Percentiles rank a stretch among this genome's conserved stretches.
Evolutionary conservation across 306 rosid genomes (phyloP).

Genomic region (Vigna mungo): DNA sequence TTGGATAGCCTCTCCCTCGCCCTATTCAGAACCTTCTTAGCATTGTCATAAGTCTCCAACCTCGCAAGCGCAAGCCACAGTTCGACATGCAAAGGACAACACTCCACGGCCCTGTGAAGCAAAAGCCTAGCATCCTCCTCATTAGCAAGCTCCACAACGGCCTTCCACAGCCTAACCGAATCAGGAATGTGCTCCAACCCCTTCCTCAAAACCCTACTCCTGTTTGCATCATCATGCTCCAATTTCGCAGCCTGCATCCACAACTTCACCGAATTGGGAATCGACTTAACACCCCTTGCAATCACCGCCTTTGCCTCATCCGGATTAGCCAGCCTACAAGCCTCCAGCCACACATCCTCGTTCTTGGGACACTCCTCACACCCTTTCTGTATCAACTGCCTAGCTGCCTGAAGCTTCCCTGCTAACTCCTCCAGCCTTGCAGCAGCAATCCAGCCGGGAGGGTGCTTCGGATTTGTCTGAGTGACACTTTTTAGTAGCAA

Average conservation of each 20-base stretch:
- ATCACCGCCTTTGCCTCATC: slow-evolving; percentile 91
- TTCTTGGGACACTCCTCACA: slow-evolving; percentile 92
- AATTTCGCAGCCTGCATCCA: slow-evolving; percentile 90
- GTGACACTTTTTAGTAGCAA: slow-evolving; percentile 85
- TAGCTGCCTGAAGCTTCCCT: slow-evolving; percentile 81
- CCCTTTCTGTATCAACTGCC: slow-evolving; percentile 81
- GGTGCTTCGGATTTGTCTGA: slow-evolving; percentile 87
- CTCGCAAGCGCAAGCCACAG: slow-evolving; percentile 93
- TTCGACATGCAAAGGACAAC: slow-evolving; percentile 91
- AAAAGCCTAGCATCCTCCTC: slow-evolving; percentile 87
- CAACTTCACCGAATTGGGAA: slow-evolving; percentile 84
- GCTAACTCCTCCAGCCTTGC: slow-evolving; percentile 91
- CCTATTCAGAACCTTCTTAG: slow-evolving; percentile 81
- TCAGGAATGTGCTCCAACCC: slow-evolving; percentile 89
- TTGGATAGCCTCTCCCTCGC: slow-evolving; percentile 82
- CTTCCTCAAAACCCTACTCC: slow-evolving; percentile 84
- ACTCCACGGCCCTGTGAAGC: slow-evolving; percentile 91
- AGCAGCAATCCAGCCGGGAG: slow-evolving; percentile 94
- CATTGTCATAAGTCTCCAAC: slow-evolving; percentile 85
- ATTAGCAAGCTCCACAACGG: slow-evolving; percentile 88
- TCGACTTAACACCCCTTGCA: slow-evolving; percentile 77
- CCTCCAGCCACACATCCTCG: slow-evolving; percentile 96
- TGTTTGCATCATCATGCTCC: slow-evolving; percentile 74
- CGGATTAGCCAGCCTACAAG: slow-evolving; percentile 83
- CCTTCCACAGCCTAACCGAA: slow-evolving; percentile 95